These are phyloP conservation scores for Candida wancherniae DNA, from an alignment of 805 yeast genomes.

Conservation along the genomic window DNA sequence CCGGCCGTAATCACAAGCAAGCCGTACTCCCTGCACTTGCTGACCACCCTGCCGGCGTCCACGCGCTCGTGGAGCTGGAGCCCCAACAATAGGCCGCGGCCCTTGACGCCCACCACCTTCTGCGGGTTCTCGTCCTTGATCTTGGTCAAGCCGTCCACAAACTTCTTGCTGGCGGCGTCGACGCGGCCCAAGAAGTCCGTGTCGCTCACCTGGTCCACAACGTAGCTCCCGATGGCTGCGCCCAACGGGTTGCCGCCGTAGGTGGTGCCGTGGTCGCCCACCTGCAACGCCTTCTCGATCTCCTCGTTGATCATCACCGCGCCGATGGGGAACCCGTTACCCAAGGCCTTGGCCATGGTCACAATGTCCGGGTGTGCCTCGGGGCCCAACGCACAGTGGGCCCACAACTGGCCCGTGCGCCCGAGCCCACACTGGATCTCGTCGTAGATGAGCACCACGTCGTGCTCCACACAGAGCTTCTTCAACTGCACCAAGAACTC, in stretches of 20 bases:
- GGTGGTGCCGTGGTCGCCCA: constrained; percentile 98
- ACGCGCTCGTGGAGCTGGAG: constrained; percentile 55
- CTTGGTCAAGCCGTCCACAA: constrained; percentile 46
- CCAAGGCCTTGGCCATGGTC: constrained; percentile 93
- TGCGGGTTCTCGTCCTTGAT: constrained; percentile 55
- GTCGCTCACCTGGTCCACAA: constrained; percentile 62
- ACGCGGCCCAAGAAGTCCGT: constrained; percentile 59
- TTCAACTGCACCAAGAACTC: constrained; percentile 67
- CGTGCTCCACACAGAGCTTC: constrained; percentile 58
- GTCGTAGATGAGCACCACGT: constrained; percentile 80
- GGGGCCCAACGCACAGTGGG: constrained; percentile 68
- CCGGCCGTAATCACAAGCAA: constrained; percentile 88
- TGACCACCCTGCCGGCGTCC: constrained; percentile 61
- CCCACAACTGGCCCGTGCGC: constrained; percentile 90
- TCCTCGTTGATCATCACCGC: constrained; percentile 84
- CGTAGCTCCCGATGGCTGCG: constrained; percentile 72
- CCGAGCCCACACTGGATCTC: constrained; percentile 98
- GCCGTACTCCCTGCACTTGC: constrained; percentile 72
- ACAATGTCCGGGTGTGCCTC: constrained; percentile 92
- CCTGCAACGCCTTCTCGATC: constrained; percentile 65
- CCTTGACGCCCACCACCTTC: constrained; percentile 66
- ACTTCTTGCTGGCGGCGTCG: constrained; percentile 51
- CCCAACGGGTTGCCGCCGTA: constrained; percentile 97
- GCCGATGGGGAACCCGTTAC: constrained; percentile 95
- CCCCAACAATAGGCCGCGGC: constrained; percentile 86